A percentile compares a stretch with the other conserved stretches of the same genome.
Evolutionary conservation across 805 yeast species (phyloP).

Genomic region (Ogataea polymorpha): DNA sequence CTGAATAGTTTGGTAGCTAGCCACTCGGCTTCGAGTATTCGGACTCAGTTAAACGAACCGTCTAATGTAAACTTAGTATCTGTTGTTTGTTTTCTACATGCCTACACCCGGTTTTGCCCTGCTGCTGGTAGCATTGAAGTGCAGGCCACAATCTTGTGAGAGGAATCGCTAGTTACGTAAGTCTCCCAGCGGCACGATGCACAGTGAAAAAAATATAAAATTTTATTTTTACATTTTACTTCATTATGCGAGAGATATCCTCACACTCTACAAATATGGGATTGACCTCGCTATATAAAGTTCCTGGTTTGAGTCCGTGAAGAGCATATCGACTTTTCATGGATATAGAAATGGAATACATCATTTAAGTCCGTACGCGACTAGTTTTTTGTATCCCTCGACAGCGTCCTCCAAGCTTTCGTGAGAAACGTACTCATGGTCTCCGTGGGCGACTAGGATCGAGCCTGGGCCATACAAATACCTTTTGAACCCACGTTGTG

Average conservation of each 20-base stretch:
- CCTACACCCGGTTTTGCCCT: no score
- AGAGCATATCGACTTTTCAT: slow-evolving; percentile 20
- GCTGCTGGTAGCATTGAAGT: no score
- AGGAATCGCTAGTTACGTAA: no score
- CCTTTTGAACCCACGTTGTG: slow-evolving; percentile 35
- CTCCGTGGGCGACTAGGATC: slow-evolving; percentile 59
- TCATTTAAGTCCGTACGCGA: slow-evolving; percentile 21
- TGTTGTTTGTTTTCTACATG: no score
- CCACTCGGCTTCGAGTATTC: no score
- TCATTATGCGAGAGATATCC: slow-evolving; percentile 8
- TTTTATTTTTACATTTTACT: neutral
- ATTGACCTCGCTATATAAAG: slow-evolving; percentile 22
- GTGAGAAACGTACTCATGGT: slow-evolving; percentile 49
- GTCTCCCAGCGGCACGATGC: neutral
- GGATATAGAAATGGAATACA: slow-evolving; percentile 33
- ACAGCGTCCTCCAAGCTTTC: slow-evolving; percentile 48
- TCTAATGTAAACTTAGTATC: no score
- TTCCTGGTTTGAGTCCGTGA: slow-evolving; percentile 33
- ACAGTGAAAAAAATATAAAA: neutral
- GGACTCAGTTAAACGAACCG: no score
- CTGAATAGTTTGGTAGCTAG: no score
- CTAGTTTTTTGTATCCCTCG: slow-evolving; percentile 48
- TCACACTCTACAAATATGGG: slow-evolving; percentile 6
- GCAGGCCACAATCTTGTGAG: no score
- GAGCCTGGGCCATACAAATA: slow-evolving; percentile 69